Evolutionary conservation across 2,329 filamentous ascomycete species (phyloP).

Genomic region (Trichoderma koningii): DNA sequence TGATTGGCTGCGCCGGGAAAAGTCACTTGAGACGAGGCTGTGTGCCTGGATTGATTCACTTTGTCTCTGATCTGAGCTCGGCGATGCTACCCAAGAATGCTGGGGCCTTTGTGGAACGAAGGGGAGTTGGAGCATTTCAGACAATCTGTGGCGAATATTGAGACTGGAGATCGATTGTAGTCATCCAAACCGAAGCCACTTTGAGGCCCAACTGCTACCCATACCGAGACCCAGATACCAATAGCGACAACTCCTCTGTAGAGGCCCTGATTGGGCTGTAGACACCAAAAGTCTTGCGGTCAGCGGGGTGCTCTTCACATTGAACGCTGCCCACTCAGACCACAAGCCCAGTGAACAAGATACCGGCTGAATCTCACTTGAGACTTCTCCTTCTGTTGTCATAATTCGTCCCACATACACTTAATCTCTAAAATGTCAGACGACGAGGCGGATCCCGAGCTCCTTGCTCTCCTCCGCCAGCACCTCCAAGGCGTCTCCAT

Average conservation of each 20-base stretch:
- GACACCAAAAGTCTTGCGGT: neutral
- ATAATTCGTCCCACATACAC: neutral
- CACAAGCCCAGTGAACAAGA: slow-evolving; percentile 1
- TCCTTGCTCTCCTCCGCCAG: slow-evolving; percentile 81
- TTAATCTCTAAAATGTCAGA: slow-evolving; percentile 67
- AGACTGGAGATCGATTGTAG: neutral
- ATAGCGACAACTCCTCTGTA: neutral
- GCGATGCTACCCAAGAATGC: too few relatives aligned
- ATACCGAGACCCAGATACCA: neutral
- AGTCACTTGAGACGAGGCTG: slow-evolving; percentile 16
- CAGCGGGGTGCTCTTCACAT: slow-evolving; percentile 24
- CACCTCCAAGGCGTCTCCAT: slow-evolving; percentile 66
- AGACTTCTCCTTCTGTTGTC: neutral
- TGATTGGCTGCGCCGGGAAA: slow-evolving; percentile 14
- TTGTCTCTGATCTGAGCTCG: too few relatives aligned
- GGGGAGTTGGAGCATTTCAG: too few relatives aligned
- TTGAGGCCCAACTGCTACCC: neutral
- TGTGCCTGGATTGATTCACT: slow-evolving; percentile 1
- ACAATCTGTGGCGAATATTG: too few relatives aligned
- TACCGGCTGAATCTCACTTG: neutral
- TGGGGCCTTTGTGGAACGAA: too few relatives aligned
- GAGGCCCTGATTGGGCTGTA: slow-evolving; percentile 17
- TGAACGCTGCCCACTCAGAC: neutral
- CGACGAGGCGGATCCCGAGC: slow-evolving; percentile 85
- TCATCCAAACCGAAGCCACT: neutral